Conservation (phyloP, 2,329 filamentous ascomycete genomes). For the Cladosporium colombiae region DNA sequence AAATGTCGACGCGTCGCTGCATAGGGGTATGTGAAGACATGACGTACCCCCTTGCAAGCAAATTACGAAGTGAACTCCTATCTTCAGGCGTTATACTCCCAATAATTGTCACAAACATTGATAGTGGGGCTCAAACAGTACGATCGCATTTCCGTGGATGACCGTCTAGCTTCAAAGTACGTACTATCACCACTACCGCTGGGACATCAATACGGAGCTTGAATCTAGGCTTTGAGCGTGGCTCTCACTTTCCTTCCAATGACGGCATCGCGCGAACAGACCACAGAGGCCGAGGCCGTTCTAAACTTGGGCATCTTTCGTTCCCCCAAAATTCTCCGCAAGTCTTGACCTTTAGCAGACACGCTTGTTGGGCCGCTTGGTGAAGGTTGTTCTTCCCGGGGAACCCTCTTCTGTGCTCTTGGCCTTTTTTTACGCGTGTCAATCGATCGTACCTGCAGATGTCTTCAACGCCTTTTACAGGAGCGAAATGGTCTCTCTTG, state of each 20-base stretch:
- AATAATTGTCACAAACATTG: neutral
- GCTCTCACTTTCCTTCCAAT: neutral
- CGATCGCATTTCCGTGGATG: neutral
- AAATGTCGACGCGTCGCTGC: neutral
- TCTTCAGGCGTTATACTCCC: neutral
- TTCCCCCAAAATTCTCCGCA: slow-evolving; percentile 1
- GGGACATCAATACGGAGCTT: no score
- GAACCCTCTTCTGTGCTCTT: neutral
- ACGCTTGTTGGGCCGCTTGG: slow-evolving; percentile 11
- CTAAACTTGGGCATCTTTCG: neutral
- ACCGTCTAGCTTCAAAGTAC: no score
- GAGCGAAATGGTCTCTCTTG: neutral
- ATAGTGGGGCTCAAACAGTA: neutral
- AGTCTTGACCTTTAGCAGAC: slow-evolving; percentile 3
- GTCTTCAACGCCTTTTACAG: neutral
- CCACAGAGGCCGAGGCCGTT: slow-evolving; percentile 6
- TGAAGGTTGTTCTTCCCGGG: neutral
- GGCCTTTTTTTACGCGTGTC: slow-evolving; percentile 2
- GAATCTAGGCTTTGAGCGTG: no score
- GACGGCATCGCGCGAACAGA: neutral
- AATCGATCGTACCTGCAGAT: slow-evolving; percentile 12
- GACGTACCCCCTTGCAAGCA: neutral
- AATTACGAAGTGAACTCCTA: no score
- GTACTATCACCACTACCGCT: no score
- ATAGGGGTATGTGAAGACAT: neutral